Base-by-base conservation (phyloP, 2,329 filamentous ascomycete genomes). In the Cucurbitaria berberidis region DNA sequence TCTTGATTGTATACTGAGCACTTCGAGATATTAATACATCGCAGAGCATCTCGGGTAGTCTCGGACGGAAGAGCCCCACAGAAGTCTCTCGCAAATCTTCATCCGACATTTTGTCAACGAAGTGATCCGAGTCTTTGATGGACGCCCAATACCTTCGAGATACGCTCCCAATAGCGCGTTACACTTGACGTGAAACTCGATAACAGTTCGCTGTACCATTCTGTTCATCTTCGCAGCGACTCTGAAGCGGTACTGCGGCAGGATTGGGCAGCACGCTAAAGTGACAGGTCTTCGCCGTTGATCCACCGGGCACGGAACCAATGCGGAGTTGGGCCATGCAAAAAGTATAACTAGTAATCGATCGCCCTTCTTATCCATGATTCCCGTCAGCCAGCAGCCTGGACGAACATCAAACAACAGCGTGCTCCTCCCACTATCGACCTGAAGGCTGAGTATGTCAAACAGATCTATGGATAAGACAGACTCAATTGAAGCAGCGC, bases 401-500 rank as follows among this genome's bases (percentile, higher is more conserved):
- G 21, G 15, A 11, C 39, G 9, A 42, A 16, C 13, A 15, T 6
- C 18, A 35, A 16, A 7, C 26, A 13, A 30, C 24, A 24, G 30
- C 16, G 11, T 15, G n/a, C 26, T 22, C 8, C 38, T 26, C 38
- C 11, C 4, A 24, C 10, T 7, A 39, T 39, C 19, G 11, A 39
- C 2, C 21, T 13, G 15, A 24, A 11, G 9, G 9, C 21, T 27
- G 5, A 26, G 3, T 2, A 42, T 42, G 40, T 29, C 40, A 24
- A 29, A 7, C 13, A 16, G 29, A 16, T 16, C 22, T 6, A 42
- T 60, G 43, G 55, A 58, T n/a, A 64, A 59, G 46, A 35, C 35
- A 44, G 60, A 64, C 24, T 54, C 45, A 8, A 60, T 65, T 53
- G 55, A 68, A 21, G 55, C 59, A 36, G 56, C 57, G 18, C 62